Base-by-base conservation (phyloP, 2,329 filamentous ascomycete species). In the Aureobasidium namibiae region DNA sequence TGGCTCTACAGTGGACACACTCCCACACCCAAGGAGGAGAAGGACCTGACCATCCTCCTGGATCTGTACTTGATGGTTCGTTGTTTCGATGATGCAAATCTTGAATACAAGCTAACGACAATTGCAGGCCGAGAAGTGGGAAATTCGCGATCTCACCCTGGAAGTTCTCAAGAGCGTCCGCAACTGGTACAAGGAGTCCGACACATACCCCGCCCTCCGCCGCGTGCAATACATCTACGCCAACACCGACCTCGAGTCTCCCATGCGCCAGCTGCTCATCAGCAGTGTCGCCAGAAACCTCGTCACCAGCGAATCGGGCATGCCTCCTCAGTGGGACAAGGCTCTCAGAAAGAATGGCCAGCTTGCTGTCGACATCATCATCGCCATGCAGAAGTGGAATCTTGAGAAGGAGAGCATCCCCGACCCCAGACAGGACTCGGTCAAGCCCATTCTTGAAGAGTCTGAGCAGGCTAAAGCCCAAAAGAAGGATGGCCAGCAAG, bases 301-400 rank as follows among this genome's bases (percentile, higher is more conserved):
- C 64, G 77, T 79, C 2, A 69, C 79, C 1, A 72, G 74, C 57
- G 76, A 80, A 23, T 39, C 41, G 8, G 75, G 71, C 11, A 78
- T 82, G 41, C 80, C 80, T 1, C 63, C 68, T 36, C 78, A 82
- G 64, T 82, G 80, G 80, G 79, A 80, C 64, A 78, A 77, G 65
- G 80, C 80, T 7, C 68, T 82, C 53, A 70, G 75, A 66, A 78
- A 78, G 70, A 81, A 82, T 63, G 80, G 80, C 0, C 77, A 81
- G 65, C 67, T 82, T 56, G 79, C 79, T 2, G 80, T 82, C 42
- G 80, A 82, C 63, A 76, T 82, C 60, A 80, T 82, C 63, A 68
- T 74, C 33, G 73, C 74, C 4, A 79, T 82, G 63, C 80, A 82
- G 71, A 76, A 78, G 63, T 82, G 80, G 80, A 70, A 76, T 42